Evolutionary conservation across 805 yeast species (phyloP), one percentile per base, ranked within the genome.

Genomic region (Yarrowia sp.): DNA sequence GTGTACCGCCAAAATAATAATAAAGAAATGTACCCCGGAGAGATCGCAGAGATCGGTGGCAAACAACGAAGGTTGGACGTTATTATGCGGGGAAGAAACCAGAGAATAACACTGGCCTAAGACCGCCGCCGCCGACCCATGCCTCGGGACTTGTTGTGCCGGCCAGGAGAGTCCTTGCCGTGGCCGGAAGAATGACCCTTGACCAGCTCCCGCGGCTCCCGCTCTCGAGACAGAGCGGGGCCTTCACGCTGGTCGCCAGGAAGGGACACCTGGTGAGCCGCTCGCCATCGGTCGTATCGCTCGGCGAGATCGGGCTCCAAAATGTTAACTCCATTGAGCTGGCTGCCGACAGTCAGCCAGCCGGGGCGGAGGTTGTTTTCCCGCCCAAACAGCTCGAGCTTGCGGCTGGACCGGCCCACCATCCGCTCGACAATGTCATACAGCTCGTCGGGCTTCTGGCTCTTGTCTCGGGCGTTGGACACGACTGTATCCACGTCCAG

Each of bases 301-400:
- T 64, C 66, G 35, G 66, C 64, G 31, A 70, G 45, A 38, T 67
- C 68, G 2, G 67, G 65, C 51, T 88, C 95, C 53, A 79, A 76
- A 10, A 90, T 78, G 31, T 80, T 75, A 1, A 83, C 80, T 0
- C 89, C 90, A 7, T 81, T 80, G 48, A 91, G 73, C 73, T 90
- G 95, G 71, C 90, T 88, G 0, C 96, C 97, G 61, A 91, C 83
- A 0, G 96, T 90, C 63, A 92, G 77, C 98, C 98, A 93, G 0
- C 97, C 97, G 0, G 91, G 89, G 41, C 97, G 81, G 1, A 88
- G 80, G 71, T 93, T 92, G 71, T 90, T 93, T 68, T 86, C 88
- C 65, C 96, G 81, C 5, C 98, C 98, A 76, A 92, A 92, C 1
- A 93, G 84, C 74, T 93, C 98, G 35, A 93, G 78, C 72, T 93